These are phyloP conservation scores for Hansenula sp. DNA, from an alignment of 1,139 yeast species.

Conservation along the genomic window DNA sequence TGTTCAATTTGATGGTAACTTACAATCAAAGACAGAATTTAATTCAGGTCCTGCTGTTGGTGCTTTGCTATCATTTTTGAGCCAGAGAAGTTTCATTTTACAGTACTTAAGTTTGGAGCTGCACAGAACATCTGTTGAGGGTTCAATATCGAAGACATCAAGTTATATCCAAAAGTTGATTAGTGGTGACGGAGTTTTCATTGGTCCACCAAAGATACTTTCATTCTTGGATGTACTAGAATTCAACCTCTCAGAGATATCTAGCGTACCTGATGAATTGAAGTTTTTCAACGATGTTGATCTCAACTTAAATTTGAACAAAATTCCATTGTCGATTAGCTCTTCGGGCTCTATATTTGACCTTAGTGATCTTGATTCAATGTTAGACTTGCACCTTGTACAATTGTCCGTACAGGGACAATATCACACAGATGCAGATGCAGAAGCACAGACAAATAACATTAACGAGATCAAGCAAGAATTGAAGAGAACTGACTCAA, in stretches of 20 bases:
- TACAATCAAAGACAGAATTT: slow-evolving; percentile 34
- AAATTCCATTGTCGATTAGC: slow-evolving; percentile 22
- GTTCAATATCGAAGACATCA: slow-evolving; percentile 51
- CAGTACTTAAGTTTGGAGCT: slow-evolving; percentile 72
- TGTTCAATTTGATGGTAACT: slow-evolving; percentile 36
- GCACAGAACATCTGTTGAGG: slow-evolving; percentile 49
- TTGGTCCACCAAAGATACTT: slow-evolving; percentile 56
- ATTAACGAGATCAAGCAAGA: slow-evolving; percentile 22
- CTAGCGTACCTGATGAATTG: slow-evolving; percentile 27
- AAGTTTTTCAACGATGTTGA: slow-evolving; percentile 34
- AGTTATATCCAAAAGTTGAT: slow-evolving; percentile 52
- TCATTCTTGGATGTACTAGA: slow-evolving; percentile 68
- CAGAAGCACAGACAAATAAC: slow-evolving; percentile 11
- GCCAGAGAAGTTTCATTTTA: slow-evolving; percentile 55
- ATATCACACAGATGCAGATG: slow-evolving; percentile 15
- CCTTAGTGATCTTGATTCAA: slow-evolving; percentile 25
- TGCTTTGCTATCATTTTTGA: slow-evolving; percentile 58
- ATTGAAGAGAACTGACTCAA: slow-evolving; percentile 25
- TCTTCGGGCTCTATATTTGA: slow-evolving; percentile 27
- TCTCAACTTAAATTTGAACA: slow-evolving; percentile 25
- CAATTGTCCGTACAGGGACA: slow-evolving; percentile 16
- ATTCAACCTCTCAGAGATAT: slow-evolving; percentile 32
- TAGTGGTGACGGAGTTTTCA: slow-evolving; percentile 26
- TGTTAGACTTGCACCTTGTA: slow-evolving; percentile 25
- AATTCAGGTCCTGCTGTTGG: slow-evolving; percentile 37